Base-by-base conservation (phyloP, 2,329 filamentous ascomycete genomes). In the Rhynchosporium graminicola region DNA sequence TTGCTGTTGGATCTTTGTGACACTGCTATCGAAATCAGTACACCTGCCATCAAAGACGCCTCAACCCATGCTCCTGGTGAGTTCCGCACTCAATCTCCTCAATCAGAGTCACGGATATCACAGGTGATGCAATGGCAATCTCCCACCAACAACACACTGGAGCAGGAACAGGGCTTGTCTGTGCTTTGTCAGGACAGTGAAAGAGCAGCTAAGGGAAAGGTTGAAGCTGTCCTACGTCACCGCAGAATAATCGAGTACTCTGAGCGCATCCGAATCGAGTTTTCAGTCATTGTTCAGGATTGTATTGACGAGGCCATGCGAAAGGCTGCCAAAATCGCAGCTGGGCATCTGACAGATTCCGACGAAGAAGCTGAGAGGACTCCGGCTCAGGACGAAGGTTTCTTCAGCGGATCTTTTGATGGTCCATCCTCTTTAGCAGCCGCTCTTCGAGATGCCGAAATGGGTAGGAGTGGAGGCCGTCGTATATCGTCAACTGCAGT, bases 81-180 rank as follows among this genome's bases (percentile, higher is more conserved):
- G 66, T 87, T 98, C 66, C 87, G 94, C 52, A 97, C 94, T 0
- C 90, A 97, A 73, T 99, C 95, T 4, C 95, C 95, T 0, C 91
- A 97, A 73, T 99, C 96, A 0, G 95, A 99, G 74, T 95, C 91
- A 48, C 88, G 94, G 38, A 96, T 98, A 69, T 90, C 91, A 1
- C 95, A 99, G 75, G 93, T 99, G 5, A 76, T 96, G 68, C 92
- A 97, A 74, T 99, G 96, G 95, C 92, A 97, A 72, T 97, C 94
- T 4, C 95, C 95, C 0, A 93, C 91, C 70, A 90, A 89, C 56
- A 94, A 94, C 71, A 95, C 92, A 0, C 78, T 97, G 15, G 95
- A 99, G 66, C 92, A 97, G 74, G 94, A 98, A 74, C 91, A 96
- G 72, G 95, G 95, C 0, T 80, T 99, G 29, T 89, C 92, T 43